Conservation (phyloP, 768 basidiomycete species). For the Phaeotremella fagi region DNA sequence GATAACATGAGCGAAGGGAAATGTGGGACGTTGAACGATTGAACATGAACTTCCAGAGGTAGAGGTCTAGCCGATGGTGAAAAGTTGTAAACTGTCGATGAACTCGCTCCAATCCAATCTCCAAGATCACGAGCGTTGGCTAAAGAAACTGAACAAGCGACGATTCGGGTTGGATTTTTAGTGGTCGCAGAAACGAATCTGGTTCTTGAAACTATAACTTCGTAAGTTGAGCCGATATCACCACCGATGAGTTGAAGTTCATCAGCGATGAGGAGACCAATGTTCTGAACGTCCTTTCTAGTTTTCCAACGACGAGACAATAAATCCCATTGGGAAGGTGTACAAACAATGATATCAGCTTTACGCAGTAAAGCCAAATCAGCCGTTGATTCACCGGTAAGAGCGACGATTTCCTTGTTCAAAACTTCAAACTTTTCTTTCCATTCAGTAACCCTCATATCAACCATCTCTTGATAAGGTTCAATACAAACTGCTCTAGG, state of each 20-base stretch:
- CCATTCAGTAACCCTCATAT: conserved; percentile 85
- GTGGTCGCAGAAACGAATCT: conserved; percentile 93
- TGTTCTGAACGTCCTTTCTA: conserved; percentile 89
- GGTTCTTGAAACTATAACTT: conserved; percentile 92
- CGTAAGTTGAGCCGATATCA: conserved; percentile 92
- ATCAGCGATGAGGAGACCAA: conserved; percentile 88
- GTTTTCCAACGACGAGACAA: conserved; percentile 93
- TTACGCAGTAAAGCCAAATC: conserved; percentile 86
- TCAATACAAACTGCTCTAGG: conserved; percentile 88
- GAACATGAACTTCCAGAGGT: conserved; percentile 94
- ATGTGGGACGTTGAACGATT: conserved; percentile 93
- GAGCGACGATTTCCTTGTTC: conserved; percentile 86
- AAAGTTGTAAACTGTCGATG: conserved; percentile 96
- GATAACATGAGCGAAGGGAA: conserved; percentile 98
- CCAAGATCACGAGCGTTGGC: conserved; percentile 93
- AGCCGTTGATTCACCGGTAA: conserved; percentile 90
- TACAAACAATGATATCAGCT: conserved; percentile 89
- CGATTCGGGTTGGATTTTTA: conserved; percentile 84
- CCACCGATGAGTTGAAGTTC: conserved; percentile 93
- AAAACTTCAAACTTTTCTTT: conserved; percentile 69
- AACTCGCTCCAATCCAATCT: conserved; percentile 94
- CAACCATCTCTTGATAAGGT: conserved; percentile 97
- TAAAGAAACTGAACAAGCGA: conserved; percentile 89
- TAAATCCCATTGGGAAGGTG: conserved; percentile 91
- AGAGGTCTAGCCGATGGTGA: conserved; percentile 94